phyloP scores from a whole-genome alignment of 192 early-diverging fungal species.

The Linnemannia exigua region DNA sequence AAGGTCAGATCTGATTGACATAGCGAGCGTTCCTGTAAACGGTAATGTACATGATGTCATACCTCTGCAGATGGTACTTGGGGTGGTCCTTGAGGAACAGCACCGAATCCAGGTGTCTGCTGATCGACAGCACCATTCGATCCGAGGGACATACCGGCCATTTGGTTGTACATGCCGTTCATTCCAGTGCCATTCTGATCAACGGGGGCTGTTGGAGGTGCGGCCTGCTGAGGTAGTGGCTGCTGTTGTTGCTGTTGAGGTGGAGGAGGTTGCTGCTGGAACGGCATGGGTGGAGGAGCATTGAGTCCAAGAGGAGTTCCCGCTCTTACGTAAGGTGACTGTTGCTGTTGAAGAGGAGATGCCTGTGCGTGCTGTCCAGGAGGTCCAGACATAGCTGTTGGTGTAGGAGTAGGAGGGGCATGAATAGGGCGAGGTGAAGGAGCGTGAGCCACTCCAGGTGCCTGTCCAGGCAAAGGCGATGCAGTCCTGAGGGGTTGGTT shows the following conservation, averaged over 20 bases:
- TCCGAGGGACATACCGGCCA: slow-evolving; percentile 41
- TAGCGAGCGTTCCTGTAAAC: background rate
- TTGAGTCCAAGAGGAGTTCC: slow-evolving; percentile 38
- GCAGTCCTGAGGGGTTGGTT: slow-evolving; percentile 45
- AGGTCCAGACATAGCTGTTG: slow-evolving; percentile 25
- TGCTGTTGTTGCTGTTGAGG: slow-evolving; percentile 19
- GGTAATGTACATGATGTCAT: background rate
- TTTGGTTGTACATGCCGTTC: slow-evolving; percentile 35
- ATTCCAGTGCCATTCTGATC: slow-evolving; percentile 38
- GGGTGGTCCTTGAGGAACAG: slow-evolving; percentile 33
- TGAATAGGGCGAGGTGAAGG: slow-evolving; percentile 29
- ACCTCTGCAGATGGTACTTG: slow-evolving; percentile 29
- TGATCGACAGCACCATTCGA: slow-evolving; percentile 27
- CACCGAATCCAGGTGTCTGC: slow-evolving; percentile 14
- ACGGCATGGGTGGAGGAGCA: background rate
- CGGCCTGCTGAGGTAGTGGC: slow-evolving; percentile 16
- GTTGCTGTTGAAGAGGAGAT: slow-evolving; percentile 29
- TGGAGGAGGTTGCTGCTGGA: background rate
- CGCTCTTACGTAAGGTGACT: slow-evolving; percentile 19
- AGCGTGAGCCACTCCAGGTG: slow-evolving; percentile 19
- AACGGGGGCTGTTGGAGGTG: background rate
- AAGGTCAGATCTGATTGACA: background rate
- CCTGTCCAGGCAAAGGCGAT: slow-evolving; percentile 38
- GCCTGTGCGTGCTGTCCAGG: slow-evolving; percentile 22
- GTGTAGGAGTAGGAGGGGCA: slow-evolving; percentile 27